Evolutionary conservation across 2,329 filamentous ascomycete species (phyloP).

Genomic region (Trichoderma breve): DNA sequence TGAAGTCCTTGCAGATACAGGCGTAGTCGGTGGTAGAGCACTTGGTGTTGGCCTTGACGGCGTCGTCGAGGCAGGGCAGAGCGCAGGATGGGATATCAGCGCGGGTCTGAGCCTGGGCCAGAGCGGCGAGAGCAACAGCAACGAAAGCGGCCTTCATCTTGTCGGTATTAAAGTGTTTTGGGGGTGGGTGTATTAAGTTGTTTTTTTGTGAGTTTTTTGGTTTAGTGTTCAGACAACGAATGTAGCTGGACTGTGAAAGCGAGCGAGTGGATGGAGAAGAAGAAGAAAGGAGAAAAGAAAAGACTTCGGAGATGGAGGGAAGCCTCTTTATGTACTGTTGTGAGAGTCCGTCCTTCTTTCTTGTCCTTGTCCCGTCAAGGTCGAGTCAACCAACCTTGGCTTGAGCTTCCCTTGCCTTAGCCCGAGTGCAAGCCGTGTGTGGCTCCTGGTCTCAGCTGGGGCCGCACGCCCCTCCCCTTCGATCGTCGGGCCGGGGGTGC

Average conservation of each 20-base stretch:
- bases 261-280: constrained; percentile 32
- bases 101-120: constrained; percentile 36
- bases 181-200: constrained; percentile 6
- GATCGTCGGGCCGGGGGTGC: constrained; percentile 21
- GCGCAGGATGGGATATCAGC: constrained; percentile 40
- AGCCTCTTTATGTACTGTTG: constrained; percentile 33
- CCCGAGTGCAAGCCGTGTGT: neutral
- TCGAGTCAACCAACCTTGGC: neutral
- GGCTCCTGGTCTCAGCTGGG: constrained; percentile 21
- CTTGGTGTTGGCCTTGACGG: constrained; percentile 31
- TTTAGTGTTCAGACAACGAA: constrained; percentile 30
- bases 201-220: constrained; percentile 16
- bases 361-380: neutral
- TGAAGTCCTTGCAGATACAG: constrained; percentile 38
- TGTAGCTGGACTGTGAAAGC: constrained; percentile 26
- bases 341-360: neutral
- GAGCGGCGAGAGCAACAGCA: constrained; percentile 35
- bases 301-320: constrained; percentile 12
- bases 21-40: constrained; percentile 35
- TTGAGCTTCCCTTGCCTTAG: neutral
- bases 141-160: constrained; percentile 41
- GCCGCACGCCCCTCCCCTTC: constrained; percentile 18
- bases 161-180: constrained; percentile 22
- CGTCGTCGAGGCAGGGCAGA: constrained; percentile 35
- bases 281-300: constrained; percentile 19